Evolutionary conservation across 192 early-diverging fungal genomes (phyloP).

Genomic region (Entomortierella chlamydospora): DNA sequence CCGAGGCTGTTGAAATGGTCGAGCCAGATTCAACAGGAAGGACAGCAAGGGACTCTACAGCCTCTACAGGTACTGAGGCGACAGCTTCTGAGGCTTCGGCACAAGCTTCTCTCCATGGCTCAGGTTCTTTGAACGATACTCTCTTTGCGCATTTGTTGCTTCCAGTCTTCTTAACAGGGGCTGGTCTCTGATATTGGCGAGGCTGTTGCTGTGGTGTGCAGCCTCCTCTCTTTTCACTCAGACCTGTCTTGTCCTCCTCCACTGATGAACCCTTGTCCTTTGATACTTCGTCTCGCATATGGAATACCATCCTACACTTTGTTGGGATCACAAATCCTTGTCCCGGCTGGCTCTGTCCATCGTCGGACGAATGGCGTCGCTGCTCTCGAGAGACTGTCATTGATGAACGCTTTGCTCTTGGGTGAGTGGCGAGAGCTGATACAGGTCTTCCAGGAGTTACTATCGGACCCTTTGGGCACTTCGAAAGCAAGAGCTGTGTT

Average conservation of each 20-base stretch:
- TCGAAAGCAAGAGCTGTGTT: not conserved
- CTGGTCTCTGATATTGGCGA: not conserved
- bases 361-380: slow-evolving; percentile 29
- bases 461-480: not conserved
- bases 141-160: slow-evolving; percentile 25
- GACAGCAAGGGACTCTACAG: not conserved
- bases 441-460: too few relatives aligned
- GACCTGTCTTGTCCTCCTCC: slow-evolving; percentile 10
- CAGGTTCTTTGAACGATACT: slow-evolving; percentile 40
- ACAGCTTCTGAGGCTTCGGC: not conserved
- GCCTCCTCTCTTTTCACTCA: slow-evolving; percentile 4
- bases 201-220: slow-evolving; percentile 10
- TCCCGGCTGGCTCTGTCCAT: slow-evolving; percentile 10
- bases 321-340: slow-evolving; percentile 21
- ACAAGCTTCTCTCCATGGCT: slow-evolving; percentile 11
- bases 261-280: slow-evolving; percentile 3
- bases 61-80: not conserved
- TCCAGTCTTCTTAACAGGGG: slow-evolving; percentile 5
- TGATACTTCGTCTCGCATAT: slow-evolving; percentile 42
- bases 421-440: not conserved
- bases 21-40: too few relatives aligned
- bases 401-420: slow-evolving; percentile 12
- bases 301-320: slow-evolving; percentile 44
- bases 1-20: too few relatives aligned
- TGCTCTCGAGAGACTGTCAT: not conserved